A percentile compares a stretch with the other conserved stretches of the same genome.
These are phyloP conservation scores for Lolium perenne DNA, from an alignment of 176 grass and related monocot species.

Conservation along the genomic window DNA sequence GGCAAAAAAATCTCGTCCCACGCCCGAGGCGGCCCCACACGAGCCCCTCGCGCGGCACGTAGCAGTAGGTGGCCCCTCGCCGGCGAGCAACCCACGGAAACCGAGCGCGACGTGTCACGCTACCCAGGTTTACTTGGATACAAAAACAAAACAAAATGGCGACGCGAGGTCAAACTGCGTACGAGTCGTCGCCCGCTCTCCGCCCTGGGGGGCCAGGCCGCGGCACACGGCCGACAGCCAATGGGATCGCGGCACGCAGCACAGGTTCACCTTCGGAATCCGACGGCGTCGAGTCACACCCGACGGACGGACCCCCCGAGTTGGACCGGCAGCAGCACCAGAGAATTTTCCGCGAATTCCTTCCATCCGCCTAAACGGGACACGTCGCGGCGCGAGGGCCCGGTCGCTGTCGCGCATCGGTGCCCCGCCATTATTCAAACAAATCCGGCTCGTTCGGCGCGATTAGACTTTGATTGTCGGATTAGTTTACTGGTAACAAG, in stretches of 20 bases:
- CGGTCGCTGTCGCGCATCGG: not conserved
- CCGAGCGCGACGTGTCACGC: not conserved
- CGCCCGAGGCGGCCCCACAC: not conserved
- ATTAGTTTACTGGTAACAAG: not conserved
- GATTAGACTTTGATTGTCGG: not conserved
- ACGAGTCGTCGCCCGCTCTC: not conserved
- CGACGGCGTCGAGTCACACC: not conserved
- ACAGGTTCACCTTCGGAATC: not conserved
- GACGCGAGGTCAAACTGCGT: not conserved
- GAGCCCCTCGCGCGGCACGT: not conserved
- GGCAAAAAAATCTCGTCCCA: conserved; percentile 1
- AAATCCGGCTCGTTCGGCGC: not conserved
- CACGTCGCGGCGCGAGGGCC: not conserved
- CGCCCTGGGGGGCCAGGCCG: not conserved
- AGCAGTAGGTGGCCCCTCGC: not conserved
- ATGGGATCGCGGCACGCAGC: not conserved
- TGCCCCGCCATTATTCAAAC: not conserved
- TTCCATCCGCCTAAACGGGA: not conserved
- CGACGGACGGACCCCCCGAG: not conserved
- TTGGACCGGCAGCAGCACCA: not conserved
- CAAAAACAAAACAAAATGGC: not conserved
- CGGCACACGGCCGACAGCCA: not conserved
- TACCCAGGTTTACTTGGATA: not conserved
- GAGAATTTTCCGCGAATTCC: not conserved
- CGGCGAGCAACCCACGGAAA: not conserved